Conservation (phyloP, 2,329 filamentous ascomycete genomes). For the Penicillium vulpinum region DNA sequence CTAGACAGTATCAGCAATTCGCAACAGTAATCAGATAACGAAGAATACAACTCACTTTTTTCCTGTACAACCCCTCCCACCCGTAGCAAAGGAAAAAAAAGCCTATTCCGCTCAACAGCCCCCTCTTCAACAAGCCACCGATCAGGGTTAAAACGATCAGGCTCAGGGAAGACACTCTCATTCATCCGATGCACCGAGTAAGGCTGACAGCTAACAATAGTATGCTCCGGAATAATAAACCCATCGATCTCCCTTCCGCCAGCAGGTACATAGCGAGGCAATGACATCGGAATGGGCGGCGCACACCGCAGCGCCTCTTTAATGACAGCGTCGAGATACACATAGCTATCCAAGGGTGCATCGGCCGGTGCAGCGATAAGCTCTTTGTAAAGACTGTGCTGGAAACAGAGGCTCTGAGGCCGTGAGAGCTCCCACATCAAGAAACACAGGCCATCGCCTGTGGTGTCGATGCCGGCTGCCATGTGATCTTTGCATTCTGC, state of each 20-base stretch:
- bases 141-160: conserved; percentile 34
- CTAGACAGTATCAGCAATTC: conserved; percentile 31
- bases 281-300: conserved; percentile 53
- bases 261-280: conserved; percentile 47
- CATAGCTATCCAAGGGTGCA: conserved; percentile 43
- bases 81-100: conserved; percentile 68
- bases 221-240: conserved; percentile 35
- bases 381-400: conserved; percentile 57
- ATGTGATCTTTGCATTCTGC: conserved; percentile 72
- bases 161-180: conserved; percentile 31
- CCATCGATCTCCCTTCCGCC: conserved; percentile 46
- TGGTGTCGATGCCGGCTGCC: conserved; percentile 71
- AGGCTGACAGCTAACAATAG: conserved; percentile 42
- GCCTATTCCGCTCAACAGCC: conserved; percentile 46
- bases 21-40: neutral
- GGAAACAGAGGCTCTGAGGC: conserved; percentile 54
- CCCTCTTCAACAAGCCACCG: conserved; percentile 39
- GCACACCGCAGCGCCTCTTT: conserved; percentile 62
- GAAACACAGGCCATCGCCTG: conserved; percentile 68
- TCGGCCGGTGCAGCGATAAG: conserved; percentile 44
- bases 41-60: conserved; percentile 54
- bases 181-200: conserved; percentile 40
- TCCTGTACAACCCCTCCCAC: conserved; percentile 60
- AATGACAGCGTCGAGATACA: conserved; percentile 64
- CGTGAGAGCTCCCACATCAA: conserved; percentile 71